Evolutionary conservation across 2,329 filamentous ascomycete genomes (phyloP), one percentile per base, ranked within the genome.

Genomic region (Atkinsonella texensis): DNA sequence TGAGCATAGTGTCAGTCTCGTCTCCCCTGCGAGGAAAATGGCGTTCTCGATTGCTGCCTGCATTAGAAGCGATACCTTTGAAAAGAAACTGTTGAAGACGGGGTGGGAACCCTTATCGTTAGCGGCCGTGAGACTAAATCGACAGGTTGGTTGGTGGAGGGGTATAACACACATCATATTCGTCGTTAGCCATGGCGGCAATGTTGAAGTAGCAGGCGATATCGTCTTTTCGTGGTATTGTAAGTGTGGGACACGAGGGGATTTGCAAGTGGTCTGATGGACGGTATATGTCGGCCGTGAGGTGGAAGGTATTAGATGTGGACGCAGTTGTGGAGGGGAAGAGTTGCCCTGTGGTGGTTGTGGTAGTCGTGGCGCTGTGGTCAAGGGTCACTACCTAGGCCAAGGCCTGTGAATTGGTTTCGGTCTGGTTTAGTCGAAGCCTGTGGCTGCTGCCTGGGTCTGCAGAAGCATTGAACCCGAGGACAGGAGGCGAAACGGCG

Each of bases 151-250:
- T 56, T 53, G 57, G 51, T 52, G 42, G 54, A 45, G 43, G 46
- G 48, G 13, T 6, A 39, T 51, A 45, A 69, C 89, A 79, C 77
- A 97, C 91, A 85, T 98, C 93, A 77, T 98, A 98, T 79, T 98
- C 93, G 81, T 98, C 93, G 84, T 97, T 98, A 68, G 91, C 93
- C 93, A 97, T 98, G 73, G 64, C 78, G 75, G 70, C 65, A 65
- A 61, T 60, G 52, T 52, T 23, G 38, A 20, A 38, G 20, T 1
- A 12, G 13, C 11, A 41, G 8, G 18, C 47, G 38, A 28, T 32
- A 15, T 49, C 23, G 43, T 20, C 20, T 32, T 9, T 10, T 11
- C 6, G 43, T 33, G 28, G 31, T 7, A 18, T 48, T 20, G 4
- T 2, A 31, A 15, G 33, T 17, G 39, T 12, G 32, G 31, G 32